Evolutionary conservation across 495 filamentous ascomycete species (phyloP).

Genomic region (Aspergillus baeticus): DNA sequence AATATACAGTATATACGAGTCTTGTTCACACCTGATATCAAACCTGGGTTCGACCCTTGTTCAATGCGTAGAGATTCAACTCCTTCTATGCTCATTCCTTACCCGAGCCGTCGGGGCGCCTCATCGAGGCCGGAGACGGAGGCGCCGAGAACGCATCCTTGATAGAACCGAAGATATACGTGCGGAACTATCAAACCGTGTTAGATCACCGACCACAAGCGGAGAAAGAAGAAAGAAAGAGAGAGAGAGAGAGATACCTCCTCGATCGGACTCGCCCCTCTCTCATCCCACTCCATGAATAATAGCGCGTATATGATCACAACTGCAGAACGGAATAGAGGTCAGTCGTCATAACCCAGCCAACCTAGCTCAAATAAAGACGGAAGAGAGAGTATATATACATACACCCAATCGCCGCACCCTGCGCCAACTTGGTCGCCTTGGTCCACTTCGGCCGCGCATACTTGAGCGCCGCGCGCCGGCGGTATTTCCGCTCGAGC

Average conservation of each 20-base stretch:
- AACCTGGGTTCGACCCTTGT: not conserved
- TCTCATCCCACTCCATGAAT: constrained; percentile 71
- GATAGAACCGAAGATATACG: constrained; percentile 34
- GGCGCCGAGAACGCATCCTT: constrained; percentile 36
- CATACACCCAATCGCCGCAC: constrained; percentile 64
- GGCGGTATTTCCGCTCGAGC: constrained; percentile 61
- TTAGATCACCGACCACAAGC: not conserved
- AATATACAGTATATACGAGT: not conserved
- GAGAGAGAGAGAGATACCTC: constrained; percentile 32
- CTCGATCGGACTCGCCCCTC: constrained; percentile 60
- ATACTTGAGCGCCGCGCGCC: constrained; percentile 68
- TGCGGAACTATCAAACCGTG: constrained; percentile 32
- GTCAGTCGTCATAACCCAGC: not conserved
- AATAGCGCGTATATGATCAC: constrained; percentile 71
- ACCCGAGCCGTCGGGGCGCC: constrained; percentile 10
- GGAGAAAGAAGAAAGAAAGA: not conserved
- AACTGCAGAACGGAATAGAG: constrained; percentile 53
- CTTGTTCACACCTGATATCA: not conserved
- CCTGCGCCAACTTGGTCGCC: constrained; percentile 66
- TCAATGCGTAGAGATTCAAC: not conserved
- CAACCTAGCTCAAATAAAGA: not conserved
- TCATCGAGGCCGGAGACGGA: constrained; percentile 30
- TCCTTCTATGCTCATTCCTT: not conserved
- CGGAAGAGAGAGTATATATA: constrained; percentile 5
- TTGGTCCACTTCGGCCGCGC: constrained; percentile 74